These are phyloP conservation scores for Phyllosticta ampelicida DNA, from an alignment of 2,329 filamentous ascomycete species.

Conservation along the genomic window DNA sequence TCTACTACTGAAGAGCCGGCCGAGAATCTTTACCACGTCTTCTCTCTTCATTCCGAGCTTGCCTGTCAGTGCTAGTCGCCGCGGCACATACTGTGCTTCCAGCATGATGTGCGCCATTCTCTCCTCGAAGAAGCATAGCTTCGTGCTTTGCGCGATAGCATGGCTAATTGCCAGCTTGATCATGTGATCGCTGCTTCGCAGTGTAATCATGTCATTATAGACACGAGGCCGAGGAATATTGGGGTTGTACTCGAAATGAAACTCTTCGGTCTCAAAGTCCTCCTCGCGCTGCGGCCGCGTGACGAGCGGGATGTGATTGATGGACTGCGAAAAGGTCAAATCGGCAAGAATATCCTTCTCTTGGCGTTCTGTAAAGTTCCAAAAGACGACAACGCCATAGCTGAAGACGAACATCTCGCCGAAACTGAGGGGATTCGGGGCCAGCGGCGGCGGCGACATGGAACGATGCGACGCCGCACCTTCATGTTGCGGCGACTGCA, in stretches of 20 bases:
- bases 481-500: slow-evolving; percentile 4
- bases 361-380: slow-evolving; percentile 95
- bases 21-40: slow-evolving; percentile 87
- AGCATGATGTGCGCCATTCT: slow-evolving; percentile 91
- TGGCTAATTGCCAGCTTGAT: slow-evolving; percentile 97
- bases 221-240: slow-evolving; percentile 79
- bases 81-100: slow-evolving; percentile 84
- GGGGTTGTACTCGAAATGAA: slow-evolving; percentile 93
- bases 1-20: slow-evolving; percentile 80
- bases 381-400: slow-evolving; percentile 95
- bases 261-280: slow-evolving; percentile 95
- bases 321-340: slow-evolving; percentile 72
- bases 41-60: slow-evolving; percentile 82
- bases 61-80: slow-evolving; percentile 77
- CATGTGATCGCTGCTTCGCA: slow-evolving; percentile 94
- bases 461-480: slow-evolving; percentile 4
- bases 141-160: slow-evolving; percentile 94
- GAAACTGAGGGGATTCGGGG: slow-evolving; percentile 63
- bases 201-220: slow-evolving; percentile 98
- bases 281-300: slow-evolving; percentile 72
- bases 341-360: slow-evolving; percentile 96
- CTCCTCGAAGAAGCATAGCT: slow-evolving; percentile 92
- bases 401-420: slow-evolving; percentile 96
- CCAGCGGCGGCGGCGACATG: slow-evolving; percentile 40
- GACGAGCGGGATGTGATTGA: slow-evolving; percentile 56